Evolutionary conservation across 768 basidiomycete species (phyloP), one percentile per base, ranked within the genome.

Genomic region (Boletus sp.): DNA sequence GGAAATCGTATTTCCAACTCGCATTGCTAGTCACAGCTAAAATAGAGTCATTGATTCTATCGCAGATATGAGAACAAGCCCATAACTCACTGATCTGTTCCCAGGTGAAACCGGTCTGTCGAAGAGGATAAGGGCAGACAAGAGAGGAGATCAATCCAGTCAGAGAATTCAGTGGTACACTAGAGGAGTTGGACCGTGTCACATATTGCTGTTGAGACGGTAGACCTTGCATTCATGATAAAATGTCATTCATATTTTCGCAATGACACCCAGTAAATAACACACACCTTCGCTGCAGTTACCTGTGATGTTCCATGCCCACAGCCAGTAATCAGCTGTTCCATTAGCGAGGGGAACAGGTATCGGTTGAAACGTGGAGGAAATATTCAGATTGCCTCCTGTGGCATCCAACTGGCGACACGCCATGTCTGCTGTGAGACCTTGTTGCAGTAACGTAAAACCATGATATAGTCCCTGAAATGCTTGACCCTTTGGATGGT

Each of bases 341-440:
- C 56, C 56, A 18, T 57, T 7, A 17, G 52, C 33, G 12, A 28
- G 4, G 5, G 47, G 53, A n/a, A 58, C n/a, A 12, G 53, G 20
- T n/a, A 56, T 37, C n/a, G 57, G 11, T 17, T 39, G 37, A n/a
- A n/a, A 47, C 5, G 57, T 8, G 4, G 54, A 40, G n/a, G 4
- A 10, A 10, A 28, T n/a, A n/a, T n/a, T n/a, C n/a, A n/a, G 1
- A 32, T 15, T 35, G 20, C 24, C 18, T 36, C 33, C 24, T 5
- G 40, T 42, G 39, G 5, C 6, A 18, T 36, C 28, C 14, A 17
- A 6, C 42, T 2, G 35, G 8, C 6, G 20, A 47, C n/a, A 56
- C 1, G 36, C 44, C 32, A 64, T 52, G 15, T 65, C 24, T 15
- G 63, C 63, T 17, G 59, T 65, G 11, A 64, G n/a, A 24, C 64